phyloP scores from a whole-genome alignment of 768 basidiomycete species.

The Lactarius quietus region DNA sequence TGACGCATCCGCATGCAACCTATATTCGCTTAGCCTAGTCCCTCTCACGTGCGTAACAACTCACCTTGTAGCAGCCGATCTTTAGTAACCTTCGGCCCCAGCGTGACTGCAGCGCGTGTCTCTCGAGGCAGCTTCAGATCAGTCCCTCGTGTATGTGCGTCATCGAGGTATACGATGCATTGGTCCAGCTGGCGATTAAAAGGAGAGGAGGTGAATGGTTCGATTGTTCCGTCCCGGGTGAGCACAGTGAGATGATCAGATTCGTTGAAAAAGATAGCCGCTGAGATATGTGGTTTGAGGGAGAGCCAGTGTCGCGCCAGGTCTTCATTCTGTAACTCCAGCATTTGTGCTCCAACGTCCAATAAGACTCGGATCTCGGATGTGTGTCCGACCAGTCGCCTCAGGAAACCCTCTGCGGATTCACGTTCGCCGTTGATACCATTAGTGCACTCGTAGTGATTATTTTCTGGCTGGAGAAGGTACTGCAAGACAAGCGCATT shows the following conservation, averaged over 20 bases:
- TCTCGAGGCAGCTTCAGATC: background rate
- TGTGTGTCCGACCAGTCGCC: conserved; percentile 33
- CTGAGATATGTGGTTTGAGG: background rate
- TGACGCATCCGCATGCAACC: conserved; percentile 14
- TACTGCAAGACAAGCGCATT: conserved; percentile 45
- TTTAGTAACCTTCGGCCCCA: background rate
- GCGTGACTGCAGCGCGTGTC: background rate
- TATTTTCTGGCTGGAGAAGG: conserved; percentile 41
- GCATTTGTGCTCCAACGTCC: conserved; percentile 57
- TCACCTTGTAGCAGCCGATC: background rate
- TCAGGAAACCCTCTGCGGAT: conserved; percentile 31
- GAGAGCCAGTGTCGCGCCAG: background rate
- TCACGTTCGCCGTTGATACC: conserved; percentile 18
- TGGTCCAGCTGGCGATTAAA: background rate
- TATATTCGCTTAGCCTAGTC: background rate
- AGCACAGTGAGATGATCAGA: background rate
- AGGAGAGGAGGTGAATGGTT: background rate
- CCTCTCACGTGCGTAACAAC: background rate
- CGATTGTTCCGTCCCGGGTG: background rate
- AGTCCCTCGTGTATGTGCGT: background rate
- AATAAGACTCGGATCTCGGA: conserved; percentile 45
- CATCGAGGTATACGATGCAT: background rate
- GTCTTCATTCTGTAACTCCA: conserved; percentile 34
- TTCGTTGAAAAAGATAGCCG: background rate
- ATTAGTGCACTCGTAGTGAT: conserved; percentile 32